These are phyloP conservation scores for Phytophthora pisi DNA, from an alignment of 352 stramenopile species.

Conservation along the genomic window DNA sequence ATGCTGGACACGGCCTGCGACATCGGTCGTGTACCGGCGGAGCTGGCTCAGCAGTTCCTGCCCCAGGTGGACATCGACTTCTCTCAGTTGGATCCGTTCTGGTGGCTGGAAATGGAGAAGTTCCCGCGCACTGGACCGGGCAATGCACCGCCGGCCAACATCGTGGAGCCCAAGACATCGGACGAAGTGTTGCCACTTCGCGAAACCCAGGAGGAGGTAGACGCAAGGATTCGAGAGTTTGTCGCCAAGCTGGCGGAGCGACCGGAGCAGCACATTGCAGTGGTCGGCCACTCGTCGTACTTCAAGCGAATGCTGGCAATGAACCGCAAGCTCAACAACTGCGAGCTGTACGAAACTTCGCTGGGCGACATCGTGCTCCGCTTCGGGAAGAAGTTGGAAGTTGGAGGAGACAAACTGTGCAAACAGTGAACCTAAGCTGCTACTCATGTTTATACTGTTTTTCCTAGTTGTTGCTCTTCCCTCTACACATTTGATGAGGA, in stretches of 20 bases:
- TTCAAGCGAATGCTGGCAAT: constrained; percentile 88
- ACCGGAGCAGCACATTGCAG: constrained; percentile 72
- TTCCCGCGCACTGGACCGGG: constrained; percentile 27
- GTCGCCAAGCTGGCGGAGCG: constrained; percentile 54
- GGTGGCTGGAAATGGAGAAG: constrained; percentile 66
- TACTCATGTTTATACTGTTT: not conserved
- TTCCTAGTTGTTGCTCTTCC: no score
- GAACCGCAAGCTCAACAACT: constrained; percentile 82
- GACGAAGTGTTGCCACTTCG: constrained; percentile 64
- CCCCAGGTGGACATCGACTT: constrained; percentile 46
- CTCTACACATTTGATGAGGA: no score
- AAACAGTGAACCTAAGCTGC: not conserved
- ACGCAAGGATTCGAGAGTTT: constrained; percentile 72
- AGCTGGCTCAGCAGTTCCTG: constrained; percentile 46
- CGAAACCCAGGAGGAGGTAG: constrained; percentile 62
- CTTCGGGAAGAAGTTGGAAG: constrained; percentile 10
- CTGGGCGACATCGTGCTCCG: constrained; percentile 29
- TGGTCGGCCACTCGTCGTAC: constrained; percentile 85
- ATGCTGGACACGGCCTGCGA: constrained; percentile 88
- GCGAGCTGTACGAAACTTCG: constrained; percentile 61
- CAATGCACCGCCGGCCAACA: constrained; percentile 23
- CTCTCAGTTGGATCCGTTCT: constrained; percentile 51
- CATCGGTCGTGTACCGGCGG: constrained; percentile 64
- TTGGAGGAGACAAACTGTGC: not conserved
- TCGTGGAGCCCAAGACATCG: constrained; percentile 37